phyloP scores from a whole-genome alignment of 2,329 filamentous ascomycete species.

The Aspergillus jensenii region DNA sequence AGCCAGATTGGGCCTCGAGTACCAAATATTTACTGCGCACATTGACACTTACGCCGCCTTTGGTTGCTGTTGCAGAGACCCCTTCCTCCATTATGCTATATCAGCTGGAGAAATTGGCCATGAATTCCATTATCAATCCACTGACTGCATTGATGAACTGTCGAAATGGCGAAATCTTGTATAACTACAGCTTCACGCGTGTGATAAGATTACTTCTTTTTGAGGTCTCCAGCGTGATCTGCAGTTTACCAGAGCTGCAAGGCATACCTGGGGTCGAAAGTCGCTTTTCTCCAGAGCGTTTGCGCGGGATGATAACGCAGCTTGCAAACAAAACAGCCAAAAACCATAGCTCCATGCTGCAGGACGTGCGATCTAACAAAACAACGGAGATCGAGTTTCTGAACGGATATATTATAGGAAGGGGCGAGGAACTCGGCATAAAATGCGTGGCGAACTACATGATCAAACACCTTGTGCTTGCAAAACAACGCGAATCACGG shows the following conservation, averaged over 20 bases:
- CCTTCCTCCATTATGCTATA: constrained; percentile 64
- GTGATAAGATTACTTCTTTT: constrained; percentile 70
- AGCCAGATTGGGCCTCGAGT: constrained; percentile 34
- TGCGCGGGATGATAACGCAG: constrained; percentile 59
- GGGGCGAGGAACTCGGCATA: constrained; percentile 72
- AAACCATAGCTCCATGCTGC: constrained; percentile 67
- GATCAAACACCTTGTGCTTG: constrained; percentile 71
- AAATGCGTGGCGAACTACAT: constrained; percentile 70
- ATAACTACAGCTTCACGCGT: constrained; percentile 64
- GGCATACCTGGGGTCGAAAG: constrained; percentile 59
- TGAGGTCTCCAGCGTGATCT: constrained; percentile 73
- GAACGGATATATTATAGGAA: constrained; percentile 81
- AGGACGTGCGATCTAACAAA: constrained; percentile 60
- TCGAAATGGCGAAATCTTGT: constrained; percentile 68
- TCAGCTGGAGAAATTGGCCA: constrained; percentile 77
- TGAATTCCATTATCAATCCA: constrained; percentile 76
- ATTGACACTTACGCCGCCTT: constrained; percentile 60
- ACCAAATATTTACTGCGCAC: constrained; percentile 64
- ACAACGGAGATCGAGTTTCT: constrained; percentile 78
- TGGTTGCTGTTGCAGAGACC: constrained; percentile 60
- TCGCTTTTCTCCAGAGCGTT: constrained; percentile 60
- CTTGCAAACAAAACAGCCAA: constrained; percentile 56
- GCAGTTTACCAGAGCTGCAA: constrained; percentile 70
- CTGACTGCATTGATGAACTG: constrained; percentile 77
- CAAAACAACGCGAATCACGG: constrained; percentile 56